These are phyloP conservation scores for Eucalyptus pauciflora DNA, from an alignment of 345 rosid genomes.

Conservation along the genomic window DNA sequence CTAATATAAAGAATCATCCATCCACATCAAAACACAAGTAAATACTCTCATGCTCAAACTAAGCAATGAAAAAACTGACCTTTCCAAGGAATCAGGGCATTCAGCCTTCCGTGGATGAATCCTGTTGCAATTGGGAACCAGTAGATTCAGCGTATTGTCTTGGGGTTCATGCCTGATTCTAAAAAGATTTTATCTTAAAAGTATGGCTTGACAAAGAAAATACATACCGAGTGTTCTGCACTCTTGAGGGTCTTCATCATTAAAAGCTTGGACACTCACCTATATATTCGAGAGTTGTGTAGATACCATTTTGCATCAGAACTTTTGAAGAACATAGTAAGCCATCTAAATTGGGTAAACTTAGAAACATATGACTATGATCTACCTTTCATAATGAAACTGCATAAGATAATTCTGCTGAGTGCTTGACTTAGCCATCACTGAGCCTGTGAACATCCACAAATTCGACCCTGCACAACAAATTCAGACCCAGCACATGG, in stretches of 20 bases:
- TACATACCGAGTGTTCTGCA: constrained; percentile 71
- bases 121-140: constrained; percentile 27
- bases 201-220: neutral
- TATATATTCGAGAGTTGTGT: constrained; percentile 8
- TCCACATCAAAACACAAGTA: neutral
- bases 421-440: constrained; percentile 97
- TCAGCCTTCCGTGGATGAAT: constrained; percentile 86
- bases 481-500: neutral
- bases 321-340: neutral
- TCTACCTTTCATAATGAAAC: constrained; percentile 98
- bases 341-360: neutral
- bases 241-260: constrained; percentile 97
- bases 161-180: neutral
- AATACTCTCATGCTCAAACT: neutral
- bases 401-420: constrained; percentile 76
- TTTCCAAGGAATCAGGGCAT: constrained; percentile 51
- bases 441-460: constrained; percentile 75
- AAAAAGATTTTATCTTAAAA: neutral
- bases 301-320: neutral
- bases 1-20: neutral
- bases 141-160: neutral
- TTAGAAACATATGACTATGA: neutral
- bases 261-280: constrained; percentile 95
- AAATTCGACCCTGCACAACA: constrained; percentile 54
- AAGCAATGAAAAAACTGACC: constrained; percentile 26